Conservation (phyloP, 306 rosid genomes). For the Cucurbita argyrosperma region DNA sequence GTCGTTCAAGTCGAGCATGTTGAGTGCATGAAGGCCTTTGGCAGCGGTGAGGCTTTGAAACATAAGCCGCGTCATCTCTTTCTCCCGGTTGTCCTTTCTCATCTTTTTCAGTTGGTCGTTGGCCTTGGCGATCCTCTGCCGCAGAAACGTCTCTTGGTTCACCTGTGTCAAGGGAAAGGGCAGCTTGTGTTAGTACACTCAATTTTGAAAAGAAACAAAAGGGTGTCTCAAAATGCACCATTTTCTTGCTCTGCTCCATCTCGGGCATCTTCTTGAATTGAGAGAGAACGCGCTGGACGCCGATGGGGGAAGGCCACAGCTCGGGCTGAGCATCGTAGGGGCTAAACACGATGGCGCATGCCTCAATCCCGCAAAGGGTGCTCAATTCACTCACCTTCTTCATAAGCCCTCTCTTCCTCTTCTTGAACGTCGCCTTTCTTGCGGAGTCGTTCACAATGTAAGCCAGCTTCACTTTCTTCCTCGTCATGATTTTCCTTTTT, state of each 20-base stretch:
- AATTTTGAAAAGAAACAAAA: no score
- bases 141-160: conserved; percentile 15
- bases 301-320: conserved; percentile 30
- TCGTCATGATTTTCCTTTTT: conserved; percentile 18
- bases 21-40: neutral
- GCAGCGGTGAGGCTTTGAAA: conserved; percentile 5
- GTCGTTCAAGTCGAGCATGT: conserved; percentile 14
- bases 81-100: conserved; percentile 11
- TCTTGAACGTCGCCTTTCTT: conserved; percentile 43
- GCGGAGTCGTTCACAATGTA: conserved; percentile 22
- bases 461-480: conserved; percentile 37
- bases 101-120: conserved; percentile 14
- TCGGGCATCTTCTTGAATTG: conserved; percentile 19
- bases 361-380: conserved; percentile 39
- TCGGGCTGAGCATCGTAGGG: conserved; percentile 29
- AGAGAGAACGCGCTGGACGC: conserved; percentile 11
- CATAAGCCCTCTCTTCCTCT: conserved; percentile 46
- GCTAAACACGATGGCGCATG: conserved; percentile 38
- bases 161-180: neutral
- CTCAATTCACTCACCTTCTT: conserved; percentile 44
- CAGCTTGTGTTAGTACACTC: no score
- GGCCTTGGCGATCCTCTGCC: conserved; percentile 11
- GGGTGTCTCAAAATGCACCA: neutral
- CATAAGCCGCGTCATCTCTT: conserved; percentile 10
- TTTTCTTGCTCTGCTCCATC: conserved; percentile 17